phyloP scores from a whole-genome alignment of 1,284 basidiomycete species.

The Moniliella sp. region DNA sequence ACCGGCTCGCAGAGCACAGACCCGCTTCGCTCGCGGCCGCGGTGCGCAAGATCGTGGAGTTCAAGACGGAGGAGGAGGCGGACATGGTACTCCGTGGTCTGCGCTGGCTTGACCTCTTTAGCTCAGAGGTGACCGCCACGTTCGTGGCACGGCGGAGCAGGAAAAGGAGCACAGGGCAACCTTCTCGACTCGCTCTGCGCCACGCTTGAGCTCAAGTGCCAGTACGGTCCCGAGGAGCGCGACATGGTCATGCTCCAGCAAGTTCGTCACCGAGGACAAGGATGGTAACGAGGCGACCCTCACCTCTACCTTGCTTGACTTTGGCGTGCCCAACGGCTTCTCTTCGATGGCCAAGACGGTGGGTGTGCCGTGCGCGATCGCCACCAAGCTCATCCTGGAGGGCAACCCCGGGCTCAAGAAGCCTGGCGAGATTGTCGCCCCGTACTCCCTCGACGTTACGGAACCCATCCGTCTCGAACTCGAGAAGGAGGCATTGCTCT shows the following conservation, averaged over 20 bases:
- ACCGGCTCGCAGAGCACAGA: conserved; percentile 44
- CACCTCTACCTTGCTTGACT: conserved; percentile 77
- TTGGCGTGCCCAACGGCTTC: conserved; percentile 55
- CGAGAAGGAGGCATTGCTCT: conserved; percentile 29
- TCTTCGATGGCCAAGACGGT: conserved; percentile 90
- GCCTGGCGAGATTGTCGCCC: too few species aligned
- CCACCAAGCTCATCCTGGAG: conserved; percentile 49
- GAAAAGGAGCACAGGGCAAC: conserved; percentile 49
- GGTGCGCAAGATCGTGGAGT: conserved; percentile 10
- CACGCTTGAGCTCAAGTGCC: conserved; percentile 70
- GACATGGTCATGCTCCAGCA: conserved; percentile 95
- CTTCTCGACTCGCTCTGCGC: conserved; percentile 84
- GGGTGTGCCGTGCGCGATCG: conserved; percentile 81
- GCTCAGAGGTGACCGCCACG: conserved; percentile 40
- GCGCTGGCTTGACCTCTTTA: conserved; percentile 78
- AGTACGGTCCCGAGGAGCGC: conserved; percentile 69
- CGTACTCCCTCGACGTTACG: conserved; percentile 53
- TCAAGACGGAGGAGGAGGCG: conserved; percentile 16
- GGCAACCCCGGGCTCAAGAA: conserved; percentile 44
- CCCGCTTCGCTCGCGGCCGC: conserved; percentile 13
- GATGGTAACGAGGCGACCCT: conserved; percentile 53
- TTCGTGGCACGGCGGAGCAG: conserved; percentile 35
- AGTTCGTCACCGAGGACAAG: conserved; percentile 25
- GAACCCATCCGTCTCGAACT: conserved; percentile 29
- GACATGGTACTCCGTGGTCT: conserved; percentile 35